Percentiles rank a stretch among this genome's conserved stretches.
Evolutionary conservation across 2,329 filamentous ascomycete genomes (phyloP).

Genomic region (Simplicillium sp.): DNA sequence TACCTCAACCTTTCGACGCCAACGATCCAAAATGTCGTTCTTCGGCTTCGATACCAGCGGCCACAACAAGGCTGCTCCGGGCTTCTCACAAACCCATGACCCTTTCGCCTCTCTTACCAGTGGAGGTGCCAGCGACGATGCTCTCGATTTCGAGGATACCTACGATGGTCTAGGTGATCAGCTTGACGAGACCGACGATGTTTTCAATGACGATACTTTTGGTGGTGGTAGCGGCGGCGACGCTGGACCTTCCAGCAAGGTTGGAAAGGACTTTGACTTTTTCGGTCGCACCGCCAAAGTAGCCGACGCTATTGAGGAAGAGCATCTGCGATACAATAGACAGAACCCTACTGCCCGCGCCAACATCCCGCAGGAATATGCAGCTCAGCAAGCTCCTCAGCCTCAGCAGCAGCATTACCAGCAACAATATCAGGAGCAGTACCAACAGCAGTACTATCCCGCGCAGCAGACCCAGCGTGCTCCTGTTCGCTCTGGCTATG

Average conservation of each 20-base stretch:
- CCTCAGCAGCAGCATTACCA: constrained; percentile 17
- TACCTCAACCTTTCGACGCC: too few relatives aligned
- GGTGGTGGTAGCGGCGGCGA: constrained; percentile 35
- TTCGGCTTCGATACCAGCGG: constrained; percentile 71
- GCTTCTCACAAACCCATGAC: constrained; percentile 76
- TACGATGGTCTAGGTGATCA: constrained; percentile 91
- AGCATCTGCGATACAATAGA: constrained; percentile 75
- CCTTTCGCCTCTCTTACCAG: constrained; percentile 74
- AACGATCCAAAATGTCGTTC: constrained; percentile 62
- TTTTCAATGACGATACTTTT: constrained; percentile 96
- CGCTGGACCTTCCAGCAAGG: constrained; percentile 33
- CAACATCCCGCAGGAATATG: constrained; percentile 21
- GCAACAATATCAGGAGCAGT: constrained; percentile 25
- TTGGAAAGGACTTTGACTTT: constrained; percentile 96
- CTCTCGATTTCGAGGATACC: constrained; percentile 83
- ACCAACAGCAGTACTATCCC: constrained; percentile 21
- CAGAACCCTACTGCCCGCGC: constrained; percentile 50
- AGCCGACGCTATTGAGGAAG: constrained; percentile 77
- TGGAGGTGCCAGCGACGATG: constrained; percentile 44
- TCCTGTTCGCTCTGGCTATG: constrained; percentile 74
- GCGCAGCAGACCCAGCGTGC: constrained; percentile 26
- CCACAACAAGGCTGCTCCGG: constrained; percentile 60
- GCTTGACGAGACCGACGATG: constrained; percentile 86
- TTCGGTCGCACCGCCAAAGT: constrained; percentile 88
- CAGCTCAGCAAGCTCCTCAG: constrained; percentile 25